Evolutionary conservation across 345 rosid species (phyloP).

Genomic region (Sonneratia alba): DNA sequence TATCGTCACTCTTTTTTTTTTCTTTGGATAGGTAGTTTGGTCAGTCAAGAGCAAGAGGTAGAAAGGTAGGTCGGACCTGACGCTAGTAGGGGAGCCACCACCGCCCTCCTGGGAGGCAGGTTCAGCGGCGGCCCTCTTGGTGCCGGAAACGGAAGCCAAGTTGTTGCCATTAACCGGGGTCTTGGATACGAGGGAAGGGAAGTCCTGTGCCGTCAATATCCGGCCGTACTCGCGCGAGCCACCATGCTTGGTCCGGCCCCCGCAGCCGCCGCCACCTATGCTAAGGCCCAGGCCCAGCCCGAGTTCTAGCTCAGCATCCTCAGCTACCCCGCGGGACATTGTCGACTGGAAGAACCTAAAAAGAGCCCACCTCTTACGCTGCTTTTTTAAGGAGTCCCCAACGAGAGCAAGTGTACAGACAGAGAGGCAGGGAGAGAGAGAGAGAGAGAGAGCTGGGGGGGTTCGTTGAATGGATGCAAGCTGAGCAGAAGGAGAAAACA

Average conservation of each 20-base stretch:
- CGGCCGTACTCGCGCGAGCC: background rate
- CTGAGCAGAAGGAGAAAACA: background rate
- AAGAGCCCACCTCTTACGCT: background rate
- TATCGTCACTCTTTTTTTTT: too few species aligned
- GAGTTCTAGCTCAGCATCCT: constrained; percentile 2
- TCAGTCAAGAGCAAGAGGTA: background rate
- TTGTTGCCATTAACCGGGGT: background rate
- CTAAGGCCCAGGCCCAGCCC: constrained; percentile 4
- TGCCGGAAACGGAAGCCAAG: background rate
- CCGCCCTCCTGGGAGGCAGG: constrained; percentile 5
- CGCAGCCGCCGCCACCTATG: background rate
- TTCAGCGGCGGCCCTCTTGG: constrained; percentile 2
- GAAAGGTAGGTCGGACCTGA: background rate
- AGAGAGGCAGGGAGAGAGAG: background rate
- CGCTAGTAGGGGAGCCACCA: constrained; percentile 1
- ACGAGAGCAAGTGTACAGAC: background rate
- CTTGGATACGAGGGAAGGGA: background rate
- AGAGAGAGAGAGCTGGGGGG: background rate
- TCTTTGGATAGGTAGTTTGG: background rate
- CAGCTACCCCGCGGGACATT: background rate
- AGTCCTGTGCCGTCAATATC: constrained; percentile 7
- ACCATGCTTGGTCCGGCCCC: background rate
- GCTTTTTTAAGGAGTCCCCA: background rate
- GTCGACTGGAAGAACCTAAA: background rate
- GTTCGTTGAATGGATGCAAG: background rate